These are phyloP conservation scores for Castanea mollissima DNA, from an alignment of 306 rosid species.

Conservation along the genomic window DNA sequence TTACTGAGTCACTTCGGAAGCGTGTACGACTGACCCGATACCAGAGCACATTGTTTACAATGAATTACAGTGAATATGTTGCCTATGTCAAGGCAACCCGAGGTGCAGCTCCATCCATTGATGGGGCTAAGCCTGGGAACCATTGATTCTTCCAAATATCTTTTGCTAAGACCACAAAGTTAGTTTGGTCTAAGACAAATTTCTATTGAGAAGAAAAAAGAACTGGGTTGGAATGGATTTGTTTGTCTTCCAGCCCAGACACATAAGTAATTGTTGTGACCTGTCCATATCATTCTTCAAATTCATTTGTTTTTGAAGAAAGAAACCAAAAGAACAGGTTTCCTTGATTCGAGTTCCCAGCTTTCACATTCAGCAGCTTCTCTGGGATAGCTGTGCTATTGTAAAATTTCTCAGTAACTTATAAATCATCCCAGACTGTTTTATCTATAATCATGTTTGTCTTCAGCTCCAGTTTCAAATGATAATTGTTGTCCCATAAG, in stretches of 20 bases:
- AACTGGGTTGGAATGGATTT: slow-evolving; percentile 27
- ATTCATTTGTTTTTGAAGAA: slow-evolving; percentile 61
- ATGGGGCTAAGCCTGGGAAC: slow-evolving; percentile 53
- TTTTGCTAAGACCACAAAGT: slow-evolving; percentile 30
- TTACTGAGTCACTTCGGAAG: slow-evolving; percentile 64
- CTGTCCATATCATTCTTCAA: slow-evolving; percentile 43
- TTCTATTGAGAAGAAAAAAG: slow-evolving; percentile 14
- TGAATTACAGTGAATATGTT: slow-evolving; percentile 74
- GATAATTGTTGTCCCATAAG: neutral
- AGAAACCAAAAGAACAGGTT: slow-evolving; percentile 6
- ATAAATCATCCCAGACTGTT: neutral
- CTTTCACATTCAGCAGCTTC: slow-evolving; percentile 11
- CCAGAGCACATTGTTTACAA: slow-evolving; percentile 80
- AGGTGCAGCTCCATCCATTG: slow-evolving; percentile 54
- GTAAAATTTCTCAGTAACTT: neutral
- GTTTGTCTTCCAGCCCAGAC: slow-evolving; percentile 28
- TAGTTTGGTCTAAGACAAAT: slow-evolving; percentile 23
- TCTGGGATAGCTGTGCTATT: slow-evolving; percentile 3
- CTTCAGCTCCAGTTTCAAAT: neutral
- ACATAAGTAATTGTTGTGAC: slow-evolving; percentile 30
- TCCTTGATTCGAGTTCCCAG: neutral
- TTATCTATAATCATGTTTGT: neutral
- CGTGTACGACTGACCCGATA: slow-evolving; percentile 67
- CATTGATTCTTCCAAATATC: slow-evolving; percentile 30
- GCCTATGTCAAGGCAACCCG: slow-evolving; percentile 60